These are phyloP conservation scores for Phlyctochytrium planicorne DNA, from an alignment of 192 early-diverging fungal species.

Conservation along the genomic window DNA sequence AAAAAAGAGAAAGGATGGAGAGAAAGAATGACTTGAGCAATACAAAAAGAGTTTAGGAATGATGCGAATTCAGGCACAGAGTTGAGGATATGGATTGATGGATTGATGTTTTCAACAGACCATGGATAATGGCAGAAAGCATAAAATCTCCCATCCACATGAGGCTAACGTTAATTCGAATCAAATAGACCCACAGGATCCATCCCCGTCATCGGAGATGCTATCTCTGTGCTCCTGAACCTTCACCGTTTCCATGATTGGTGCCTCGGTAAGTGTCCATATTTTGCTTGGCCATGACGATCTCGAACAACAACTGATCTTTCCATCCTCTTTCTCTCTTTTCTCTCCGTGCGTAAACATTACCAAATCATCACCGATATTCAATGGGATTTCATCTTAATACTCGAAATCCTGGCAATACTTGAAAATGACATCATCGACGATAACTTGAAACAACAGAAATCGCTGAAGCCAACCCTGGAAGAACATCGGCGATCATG, in stretches of 20 bases:
- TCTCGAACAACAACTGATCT: neutral
- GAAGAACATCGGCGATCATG: constrained; percentile 8
- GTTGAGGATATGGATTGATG: too few species aligned
- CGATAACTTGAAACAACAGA: neutral
- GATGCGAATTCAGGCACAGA: too few species aligned
- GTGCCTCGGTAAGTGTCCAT: constrained; percentile 3
- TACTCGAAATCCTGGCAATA: too few species aligned
- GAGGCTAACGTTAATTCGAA: too few species aligned
- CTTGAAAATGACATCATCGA: neutral
- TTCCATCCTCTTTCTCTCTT: neutral
- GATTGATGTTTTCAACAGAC: too few species aligned
- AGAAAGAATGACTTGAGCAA: too few species aligned
- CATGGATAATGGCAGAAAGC: neutral
- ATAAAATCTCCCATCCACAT: neutral
- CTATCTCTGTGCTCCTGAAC: constrained; percentile 3
- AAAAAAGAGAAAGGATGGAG: too few species aligned
- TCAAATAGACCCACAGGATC: neutral
- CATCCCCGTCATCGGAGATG: constrained; percentile 15
- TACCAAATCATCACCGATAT: too few species aligned
- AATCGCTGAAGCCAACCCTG: constrained; percentile 7
- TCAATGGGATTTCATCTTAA: too few species aligned
- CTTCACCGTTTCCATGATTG: constrained; percentile 11
- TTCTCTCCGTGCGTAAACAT: too few species aligned
- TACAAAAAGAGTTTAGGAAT: too few species aligned
- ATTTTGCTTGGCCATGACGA: too few species aligned